phyloP scores from a whole-genome alignment of 2,329 filamentous ascomycete genomes.

The Penicillium decumbens region DNA sequence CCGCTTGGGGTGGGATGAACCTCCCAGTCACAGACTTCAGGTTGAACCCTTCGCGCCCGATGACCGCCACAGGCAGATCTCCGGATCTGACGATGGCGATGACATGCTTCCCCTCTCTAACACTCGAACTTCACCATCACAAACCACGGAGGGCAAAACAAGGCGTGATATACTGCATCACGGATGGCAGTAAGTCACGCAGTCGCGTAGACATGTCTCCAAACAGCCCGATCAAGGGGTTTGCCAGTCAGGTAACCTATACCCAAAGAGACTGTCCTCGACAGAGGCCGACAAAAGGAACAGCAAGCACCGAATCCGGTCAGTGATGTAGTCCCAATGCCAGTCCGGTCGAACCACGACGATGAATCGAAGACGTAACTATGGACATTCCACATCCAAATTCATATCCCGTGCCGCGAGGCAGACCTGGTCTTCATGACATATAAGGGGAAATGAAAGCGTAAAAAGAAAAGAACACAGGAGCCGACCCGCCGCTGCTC shows the following conservation, averaged over 20 bases:
- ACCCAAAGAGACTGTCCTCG: slow-evolving; percentile 38
- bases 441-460: slow-evolving; percentile 40
- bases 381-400: slow-evolving; percentile 40
- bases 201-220: slow-evolving; percentile 20
- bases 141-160: slow-evolving; percentile 13
- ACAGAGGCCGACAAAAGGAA: slow-evolving; percentile 12
- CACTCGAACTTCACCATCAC: slow-evolving; percentile 4
- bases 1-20: slow-evolving; percentile 6
- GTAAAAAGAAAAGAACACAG: slow-evolving; percentile 37
- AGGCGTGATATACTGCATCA: slow-evolving; percentile 28
- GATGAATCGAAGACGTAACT: slow-evolving; percentile 29
- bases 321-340: slow-evolving; percentile 9
- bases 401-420: slow-evolving; percentile 47
- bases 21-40: slow-evolving; percentile 33
- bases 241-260: slow-evolving; percentile 40
- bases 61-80: slow-evolving; percentile 28
- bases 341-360: slow-evolving; percentile 22
- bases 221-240: slow-evolving; percentile 13
- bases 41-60: slow-evolving; percentile 20
- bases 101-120: not conserved
- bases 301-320: slow-evolving; percentile 18
- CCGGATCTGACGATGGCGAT: slow-evolving; percentile 9
- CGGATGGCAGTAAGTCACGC: slow-evolving; percentile 29
- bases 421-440: slow-evolving; percentile 48
- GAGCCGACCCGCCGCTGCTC: slow-evolving; percentile 48